Evolutionary conservation across 257 asterid genomes (phyloP), one percentile per base, ranked within the genome.

Genomic region (Fraxinus cuspidata): DNA sequence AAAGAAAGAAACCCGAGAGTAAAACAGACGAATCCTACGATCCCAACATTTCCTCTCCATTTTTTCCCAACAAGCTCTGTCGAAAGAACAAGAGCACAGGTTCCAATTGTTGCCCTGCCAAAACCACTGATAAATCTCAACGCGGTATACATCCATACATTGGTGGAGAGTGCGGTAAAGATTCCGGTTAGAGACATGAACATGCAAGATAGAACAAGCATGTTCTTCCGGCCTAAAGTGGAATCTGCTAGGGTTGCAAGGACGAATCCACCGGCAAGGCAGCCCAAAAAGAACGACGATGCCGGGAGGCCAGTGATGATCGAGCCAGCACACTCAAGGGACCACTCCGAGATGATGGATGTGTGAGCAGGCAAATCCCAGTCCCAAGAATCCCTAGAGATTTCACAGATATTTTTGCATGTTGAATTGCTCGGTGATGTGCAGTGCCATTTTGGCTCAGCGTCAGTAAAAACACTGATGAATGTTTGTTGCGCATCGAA

Each of bases 401-500:
- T 78, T 2, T 18, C 69, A 23, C 96, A 89, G 6, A 82, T 47
- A 34, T 76, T n/a, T 51, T 35, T 27, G 42, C 87, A 83, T 2
- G 75, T 11, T 10, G 71, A n/a, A 10, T 78, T 12, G 2, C n/a
- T 34, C 2, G 70, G 34, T 0, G 13, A 16, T 1, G 15, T 74
- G 35, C 90, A 91, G 53, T 84, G 85, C 93, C 92, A 87, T 9
- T 80, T 73, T 15, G 96, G 96, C 4, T 79, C 81, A 4, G 88
- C 90, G 16, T 92, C 96, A 0, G 97, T 86, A 63, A 92, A 90
- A 37, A 89, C 81, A 27, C 84, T 83, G 75, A 92, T 85, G 88
- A 92, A 92, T 19, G 87, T 75, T 56, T 85, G 94, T 60, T 92
- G 97, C 0, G 94, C 96, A 31, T 92, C 97, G 80, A 92, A 90